Base-by-base conservation (phyloP, 768 basidiomycete species). In the Aureoboletus auriporus region DNA sequence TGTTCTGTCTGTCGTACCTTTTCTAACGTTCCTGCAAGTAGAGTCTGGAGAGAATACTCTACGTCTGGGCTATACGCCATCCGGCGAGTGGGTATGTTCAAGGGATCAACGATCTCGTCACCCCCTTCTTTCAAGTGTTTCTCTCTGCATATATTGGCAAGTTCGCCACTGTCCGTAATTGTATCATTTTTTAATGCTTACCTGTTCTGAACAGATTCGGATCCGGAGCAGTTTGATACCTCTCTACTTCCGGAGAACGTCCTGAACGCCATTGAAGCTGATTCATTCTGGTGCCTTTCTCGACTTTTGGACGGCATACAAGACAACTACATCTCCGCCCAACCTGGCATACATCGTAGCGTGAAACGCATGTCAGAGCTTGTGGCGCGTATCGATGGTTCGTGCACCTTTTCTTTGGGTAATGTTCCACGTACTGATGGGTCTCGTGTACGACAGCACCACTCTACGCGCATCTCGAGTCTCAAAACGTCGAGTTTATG, bases 21-120 rank as follows among this genome's bases (percentile, higher is more conserved):
- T 54, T 54, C 50, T 54, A 39, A 66, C 47, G 50, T 52, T 47
- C 57, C 46, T 56, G 56, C 55, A 53, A 53, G 49, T 69, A 95
- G 93, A 84, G 90, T 59, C 73, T 99, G 35, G 96, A 98, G 69
- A 79, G 93, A 43, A 93, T 99, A 50, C 72, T 99, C 29, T 99
- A 98, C 58, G 94, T 99, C 14, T 98, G 96, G 95, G 96, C 96
- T 11, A 96, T 98, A 61, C 82, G 96, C 55, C 96, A 98, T 72
- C 96, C 96, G 0, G 95, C 96, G 5, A 93, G 90, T 51, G 96
- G 96, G 9, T 98, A 99, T 68, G 96, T 99, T 6, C 96, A 99
- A 68, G 96, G 96, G 23, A 99, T 99, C 69, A 98, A 99, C 67
- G 96, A 99, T 66, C 84, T 99, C 31, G 96, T 85, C 1, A 95